Conservation (phyloP, 1,139 yeast species). For the Pneumocystis wakefieldiae region DNA sequence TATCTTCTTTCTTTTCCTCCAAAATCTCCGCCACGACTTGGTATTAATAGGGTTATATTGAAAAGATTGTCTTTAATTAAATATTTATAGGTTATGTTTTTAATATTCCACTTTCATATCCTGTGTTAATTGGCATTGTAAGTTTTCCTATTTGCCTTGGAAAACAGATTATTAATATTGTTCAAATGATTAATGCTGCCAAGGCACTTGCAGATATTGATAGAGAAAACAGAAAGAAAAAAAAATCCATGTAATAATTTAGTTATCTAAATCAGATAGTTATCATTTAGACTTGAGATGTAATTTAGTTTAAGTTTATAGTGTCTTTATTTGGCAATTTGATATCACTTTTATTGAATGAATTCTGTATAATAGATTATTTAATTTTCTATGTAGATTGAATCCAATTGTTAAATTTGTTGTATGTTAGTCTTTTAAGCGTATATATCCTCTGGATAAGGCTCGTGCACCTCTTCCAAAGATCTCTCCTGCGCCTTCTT, state of each 20-base stretch:
- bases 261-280: neutral
- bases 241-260: neutral
- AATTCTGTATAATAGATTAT: neutral
- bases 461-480: constrained; percentile 8
- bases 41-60: constrained; percentile 18
- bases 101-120: constrained; percentile 39
- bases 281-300: neutral
- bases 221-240: constrained; percentile 37
- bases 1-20: constrained; percentile 59
- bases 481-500: constrained; percentile 5
- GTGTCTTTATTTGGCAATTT: neutral
- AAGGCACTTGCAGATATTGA: constrained; percentile 65
- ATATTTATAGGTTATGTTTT: constrained; percentile 13
- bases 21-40: constrained; percentile 28
- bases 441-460: constrained; percentile 6
- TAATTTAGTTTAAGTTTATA: neutral
- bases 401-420: neutral
- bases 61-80: constrained; percentile 15
- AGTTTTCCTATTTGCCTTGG: constrained; percentile 80
- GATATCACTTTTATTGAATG: neutral
- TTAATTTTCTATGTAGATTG: neutral
- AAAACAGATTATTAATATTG: constrained; percentile 79
- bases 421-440: constrained; percentile 2
- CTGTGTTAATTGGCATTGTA: constrained; percentile 47
- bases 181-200: constrained; percentile 81